Evolutionary conservation across 257 asterid genomes (phyloP), one percentile per base, ranked within the genome.

Genomic region (Solanum chaucha): DNA sequence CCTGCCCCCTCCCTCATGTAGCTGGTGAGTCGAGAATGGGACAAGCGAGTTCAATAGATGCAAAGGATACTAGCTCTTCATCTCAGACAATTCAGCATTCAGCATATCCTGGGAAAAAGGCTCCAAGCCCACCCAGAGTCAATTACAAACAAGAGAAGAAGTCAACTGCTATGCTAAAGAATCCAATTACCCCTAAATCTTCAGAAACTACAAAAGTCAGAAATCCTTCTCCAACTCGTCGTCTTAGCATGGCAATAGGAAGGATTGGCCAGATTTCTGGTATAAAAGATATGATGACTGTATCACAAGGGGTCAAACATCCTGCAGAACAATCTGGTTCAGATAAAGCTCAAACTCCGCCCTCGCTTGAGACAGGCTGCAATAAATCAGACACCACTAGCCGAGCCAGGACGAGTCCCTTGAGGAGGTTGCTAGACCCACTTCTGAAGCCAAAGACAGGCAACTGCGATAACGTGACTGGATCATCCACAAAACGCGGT

Each of bases 351-450:
- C 90, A 91, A 38, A 86, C 81, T 36, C 86, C 80, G 61, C 82
- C 88, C 64, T 84, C 87, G 17, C 36, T 38, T 38, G 46, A 88
- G 87, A 87, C 90, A 34, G 87, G 91, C 24, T 81, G 87, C 19
- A 91, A 91, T 15, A 93, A 89, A 71, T 89, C 95, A 82, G 90
- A 88, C 84, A 91, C 89, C 83, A 70, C 88, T 28, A 84, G 89
- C 75, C 93, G 94, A 88, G 86, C 91, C 88, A 91, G 92, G 89
- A 89, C 97, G 17, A 94, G 98, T 89, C 98, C 98, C 83, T 73
- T 95, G 91, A 92, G 96, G 93, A 94, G 98, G 92, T 87, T 95
- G 70, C 93, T 94, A 30, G 96, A 94, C 81, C 98, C 98, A 59
- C 90, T 94, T 59, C 90, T 93, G 87, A 94, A 91, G 91, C 95